Evolutionary conservation across 169 alveolate genomes (phyloP).

Genomic region (Cytauxzoon felis): DNA sequence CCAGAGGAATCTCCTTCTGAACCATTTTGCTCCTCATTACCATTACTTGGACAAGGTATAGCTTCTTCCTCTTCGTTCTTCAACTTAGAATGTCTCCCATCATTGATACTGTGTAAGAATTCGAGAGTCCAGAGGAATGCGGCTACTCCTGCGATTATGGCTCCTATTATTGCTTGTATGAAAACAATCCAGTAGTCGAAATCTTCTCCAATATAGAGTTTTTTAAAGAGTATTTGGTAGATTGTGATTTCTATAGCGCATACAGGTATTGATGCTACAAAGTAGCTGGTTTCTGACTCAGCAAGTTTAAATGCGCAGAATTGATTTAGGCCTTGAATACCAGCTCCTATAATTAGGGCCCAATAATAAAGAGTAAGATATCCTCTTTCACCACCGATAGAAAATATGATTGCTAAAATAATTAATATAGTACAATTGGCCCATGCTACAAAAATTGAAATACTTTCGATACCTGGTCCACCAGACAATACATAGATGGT

Average conservation of each 20-base stretch:
- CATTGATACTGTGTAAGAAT: no score
- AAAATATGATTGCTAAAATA: not conserved
- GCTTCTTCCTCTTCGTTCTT: not conserved
- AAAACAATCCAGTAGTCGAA: not conserved
- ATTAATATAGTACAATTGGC: not conserved
- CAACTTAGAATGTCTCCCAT: not conserved
- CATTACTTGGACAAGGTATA: not conserved
- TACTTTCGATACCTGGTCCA: not conserved
- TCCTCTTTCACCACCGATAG: slow-evolving; percentile 2
- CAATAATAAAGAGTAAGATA: slow-evolving; percentile 9
- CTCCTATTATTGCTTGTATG: not conserved
- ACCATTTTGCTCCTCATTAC: not conserved
- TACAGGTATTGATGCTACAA: slow-evolving; percentile 12
- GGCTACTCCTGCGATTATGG: not conserved
- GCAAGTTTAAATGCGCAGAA: slow-evolving; percentile 2
- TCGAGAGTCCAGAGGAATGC: slow-evolving; percentile 4
- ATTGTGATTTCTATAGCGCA: slow-evolving; percentile 3
- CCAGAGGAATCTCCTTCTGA: not conserved
- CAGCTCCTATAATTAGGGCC: slow-evolving; percentile 2
- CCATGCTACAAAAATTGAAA: not conserved
- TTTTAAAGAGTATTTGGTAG: not conserved
- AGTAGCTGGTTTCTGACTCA: not conserved
- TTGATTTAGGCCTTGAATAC: slow-evolving; percentile 7
- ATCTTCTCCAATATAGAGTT: not conserved
- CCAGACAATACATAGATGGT: slow-evolving; percentile 7